Conservation (phyloP, 108 stramenopile genomes). For the Nitzschia sp. region DNA sequence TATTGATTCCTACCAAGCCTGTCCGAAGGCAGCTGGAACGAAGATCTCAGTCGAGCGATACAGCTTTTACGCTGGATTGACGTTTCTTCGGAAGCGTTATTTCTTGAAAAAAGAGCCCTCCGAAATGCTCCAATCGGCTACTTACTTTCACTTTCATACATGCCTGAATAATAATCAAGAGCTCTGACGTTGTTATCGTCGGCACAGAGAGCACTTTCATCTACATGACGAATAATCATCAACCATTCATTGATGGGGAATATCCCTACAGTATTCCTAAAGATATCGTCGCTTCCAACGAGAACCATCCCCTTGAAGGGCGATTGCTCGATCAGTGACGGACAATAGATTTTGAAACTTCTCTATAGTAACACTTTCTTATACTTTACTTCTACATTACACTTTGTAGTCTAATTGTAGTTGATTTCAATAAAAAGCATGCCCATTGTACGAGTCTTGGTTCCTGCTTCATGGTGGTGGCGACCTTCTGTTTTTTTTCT, state of each 20-base stretch:
- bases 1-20: neutral
- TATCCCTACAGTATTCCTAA: neutral
- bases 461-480: too few species aligned
- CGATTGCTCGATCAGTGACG: too few species aligned
- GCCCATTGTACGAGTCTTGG: too few species aligned
- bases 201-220: neutral
- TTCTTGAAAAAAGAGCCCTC: too few species aligned
- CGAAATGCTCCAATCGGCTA: too few species aligned
- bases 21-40: conserved; percentile 3
- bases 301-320: neutral
- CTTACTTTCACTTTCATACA: neutral
- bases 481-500: too few species aligned
- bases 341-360: too few species aligned
- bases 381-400: too few species aligned
- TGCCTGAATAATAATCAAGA: neutral
- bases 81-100: neutral
- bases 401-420: too few species aligned
- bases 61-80: neutral
- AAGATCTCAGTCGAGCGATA: neutral
- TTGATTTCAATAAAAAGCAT: too few species aligned
- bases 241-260: neutral
- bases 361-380: too few species aligned
- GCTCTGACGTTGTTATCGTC: neutral
- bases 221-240: neutral
- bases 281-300: neutral